Conservation (phyloP, 1,284 basidiomycete genomes). For the Stereum hirsutum region DNA sequence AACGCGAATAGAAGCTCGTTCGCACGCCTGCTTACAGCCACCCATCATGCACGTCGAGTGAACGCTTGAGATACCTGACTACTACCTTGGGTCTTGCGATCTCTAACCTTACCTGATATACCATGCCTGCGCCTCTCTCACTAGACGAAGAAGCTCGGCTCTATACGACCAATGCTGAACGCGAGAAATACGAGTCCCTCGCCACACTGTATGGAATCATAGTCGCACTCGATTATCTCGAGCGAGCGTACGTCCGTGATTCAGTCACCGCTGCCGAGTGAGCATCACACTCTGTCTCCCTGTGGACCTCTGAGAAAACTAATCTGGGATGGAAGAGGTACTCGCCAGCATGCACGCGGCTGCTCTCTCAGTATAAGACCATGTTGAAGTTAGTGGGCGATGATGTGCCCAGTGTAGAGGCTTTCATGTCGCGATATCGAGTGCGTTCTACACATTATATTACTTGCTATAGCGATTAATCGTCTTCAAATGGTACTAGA, state of each 20-base stretch:
- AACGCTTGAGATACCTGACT: too few relatives aligned
- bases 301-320: background rate
- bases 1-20: too few relatives aligned
- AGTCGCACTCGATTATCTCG: slow-evolving; percentile 79
- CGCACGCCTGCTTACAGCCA: too few relatives aligned
- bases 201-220: slow-evolving; percentile 91
- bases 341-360: slow-evolving; percentile 87
- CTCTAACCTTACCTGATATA: too few relatives aligned
- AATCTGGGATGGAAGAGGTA: slow-evolving; percentile 59
- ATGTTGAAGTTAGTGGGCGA: slow-evolving; percentile 89
- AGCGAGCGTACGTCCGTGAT: slow-evolving; percentile 93
- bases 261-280: slow-evolving; percentile 85
- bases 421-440: slow-evolving; percentile 87
- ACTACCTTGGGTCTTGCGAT: too few relatives aligned
- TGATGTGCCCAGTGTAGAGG: slow-evolving; percentile 74
- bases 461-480: background rate
- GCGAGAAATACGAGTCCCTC: slow-evolving; percentile 84
- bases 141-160: slow-evolving; percentile 90
- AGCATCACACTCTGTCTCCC: slow-evolving; percentile 22
- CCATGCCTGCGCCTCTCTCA: slow-evolving; percentile 33
- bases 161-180: slow-evolving; percentile 81
- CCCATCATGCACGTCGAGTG: too few relatives aligned
- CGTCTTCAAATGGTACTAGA: slow-evolving; percentile 35
- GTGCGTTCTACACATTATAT: slow-evolving; percentile 36
- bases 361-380: slow-evolving; percentile 95